Evolutionary conservation across 352 stramenopile genomes (phyloP).

Genomic region (Pythium scleroteichum): DNA sequence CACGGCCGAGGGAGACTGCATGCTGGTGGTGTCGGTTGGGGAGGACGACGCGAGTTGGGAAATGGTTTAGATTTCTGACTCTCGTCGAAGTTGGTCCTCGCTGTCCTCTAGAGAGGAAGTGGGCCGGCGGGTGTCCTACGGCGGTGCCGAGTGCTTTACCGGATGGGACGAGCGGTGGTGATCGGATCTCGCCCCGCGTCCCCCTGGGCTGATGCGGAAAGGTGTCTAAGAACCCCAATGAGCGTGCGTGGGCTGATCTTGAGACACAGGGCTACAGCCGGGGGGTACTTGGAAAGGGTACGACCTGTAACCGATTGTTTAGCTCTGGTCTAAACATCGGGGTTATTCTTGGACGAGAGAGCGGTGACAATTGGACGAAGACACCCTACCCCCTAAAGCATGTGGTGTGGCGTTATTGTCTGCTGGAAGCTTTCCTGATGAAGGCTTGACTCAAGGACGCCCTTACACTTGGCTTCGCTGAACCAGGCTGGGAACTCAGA

Average conservation of each 20-base stretch:
- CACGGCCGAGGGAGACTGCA: conserved; percentile 64
- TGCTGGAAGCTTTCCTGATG: too few relatives aligned
- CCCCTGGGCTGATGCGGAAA: not conserved
- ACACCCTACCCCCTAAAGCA: too few relatives aligned
- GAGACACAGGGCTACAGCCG: not conserved
- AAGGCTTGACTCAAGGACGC: too few relatives aligned
- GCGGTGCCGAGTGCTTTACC: not conserved
- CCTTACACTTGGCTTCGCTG: too few relatives aligned
- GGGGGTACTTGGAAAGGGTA: too few relatives aligned
- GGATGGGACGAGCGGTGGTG: not conserved
- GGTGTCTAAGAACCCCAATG: conserved; percentile 20
- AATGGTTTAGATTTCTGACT: conserved; percentile 11
- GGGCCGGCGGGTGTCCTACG: conserved; percentile 18
- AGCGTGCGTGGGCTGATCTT: conserved; percentile 1
- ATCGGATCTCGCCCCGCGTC: not conserved
- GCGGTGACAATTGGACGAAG: too few relatives aligned
- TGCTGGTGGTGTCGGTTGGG: conserved; percentile 18
- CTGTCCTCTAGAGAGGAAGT: conserved; percentile 6
- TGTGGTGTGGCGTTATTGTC: too few relatives aligned
- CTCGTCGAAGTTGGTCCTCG: too few relatives aligned
- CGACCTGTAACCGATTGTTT: not conserved
- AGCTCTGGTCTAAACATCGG: too few relatives aligned
- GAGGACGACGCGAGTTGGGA: not conserved
- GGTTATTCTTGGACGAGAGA: too few relatives aligned
- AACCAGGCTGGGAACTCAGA: not conserved